Percentiles rank a stretch among this genome's conserved stretches.
These are phyloP conservation scores for Metarhizium brunneum DNA, from an alignment of 2,329 filamentous ascomycete genomes.

Conservation along the genomic window DNA sequence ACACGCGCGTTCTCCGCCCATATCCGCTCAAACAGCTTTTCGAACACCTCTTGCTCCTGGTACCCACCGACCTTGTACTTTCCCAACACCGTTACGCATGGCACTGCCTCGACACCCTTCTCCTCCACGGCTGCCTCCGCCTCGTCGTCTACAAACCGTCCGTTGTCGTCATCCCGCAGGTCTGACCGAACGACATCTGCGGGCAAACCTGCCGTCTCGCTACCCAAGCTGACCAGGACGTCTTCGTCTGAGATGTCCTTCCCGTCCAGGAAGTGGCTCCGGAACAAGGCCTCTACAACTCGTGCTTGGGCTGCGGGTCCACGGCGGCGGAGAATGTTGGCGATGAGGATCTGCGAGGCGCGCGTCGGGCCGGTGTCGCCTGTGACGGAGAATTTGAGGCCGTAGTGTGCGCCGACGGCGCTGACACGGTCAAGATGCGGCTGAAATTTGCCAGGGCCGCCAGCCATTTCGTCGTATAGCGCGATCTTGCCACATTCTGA, in stretches of 20 bases:
- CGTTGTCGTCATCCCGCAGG: constrained; percentile 20
- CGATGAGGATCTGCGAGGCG: constrained; percentile 37
- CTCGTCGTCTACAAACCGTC: constrained; percentile 20
- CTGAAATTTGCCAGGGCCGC: constrained; percentile 17
- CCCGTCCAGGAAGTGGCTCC: constrained; percentile 18
- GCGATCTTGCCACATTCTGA: constrained; percentile 24
- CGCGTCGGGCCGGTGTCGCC: constrained; percentile 35
- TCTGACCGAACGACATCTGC: constrained; percentile 16
- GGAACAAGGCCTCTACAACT: constrained; percentile 32
- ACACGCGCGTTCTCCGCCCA: constrained; percentile 6
- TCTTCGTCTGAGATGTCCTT: constrained; percentile 30
- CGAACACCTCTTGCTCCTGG: constrained; percentile 30
- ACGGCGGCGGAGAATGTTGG: constrained; percentile 25
- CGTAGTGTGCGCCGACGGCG: constrained; percentile 22
- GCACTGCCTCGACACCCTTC: constrained; percentile 33
- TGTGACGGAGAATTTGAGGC: constrained; percentile 30
- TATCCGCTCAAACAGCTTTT: constrained; percentile 56
- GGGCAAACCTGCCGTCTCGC: constrained; percentile 20
- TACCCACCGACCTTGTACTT: constrained; percentile 56
- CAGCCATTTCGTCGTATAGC: constrained; percentile 24
- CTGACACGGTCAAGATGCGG: constrained; percentile 21
- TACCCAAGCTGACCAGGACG: constrained; percentile 28
- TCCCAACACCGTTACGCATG: constrained; percentile 63
- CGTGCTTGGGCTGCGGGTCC: constrained; percentile 25
- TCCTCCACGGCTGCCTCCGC: constrained; percentile 5